phyloP scores from a whole-genome alignment of 257 asterid genomes.

The Primulina tabacum region DNA sequence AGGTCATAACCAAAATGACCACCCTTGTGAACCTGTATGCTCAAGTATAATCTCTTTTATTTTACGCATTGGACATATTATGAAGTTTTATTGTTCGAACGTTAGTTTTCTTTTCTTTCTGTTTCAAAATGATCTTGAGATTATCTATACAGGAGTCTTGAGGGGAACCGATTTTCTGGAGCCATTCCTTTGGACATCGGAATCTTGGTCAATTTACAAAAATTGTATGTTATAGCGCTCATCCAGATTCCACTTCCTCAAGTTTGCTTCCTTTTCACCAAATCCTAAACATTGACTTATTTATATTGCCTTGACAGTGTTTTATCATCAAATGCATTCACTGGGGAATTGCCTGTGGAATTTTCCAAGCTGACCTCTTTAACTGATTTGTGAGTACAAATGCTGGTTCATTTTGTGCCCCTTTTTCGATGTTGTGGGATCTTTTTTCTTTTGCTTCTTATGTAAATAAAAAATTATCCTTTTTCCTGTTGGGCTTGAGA shows the following conservation, averaged over 20 bases:
- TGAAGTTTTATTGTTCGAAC: not conserved
- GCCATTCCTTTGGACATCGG: constrained; percentile 67
- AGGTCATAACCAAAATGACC: constrained; percentile 52
- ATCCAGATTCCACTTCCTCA: constrained; percentile 1
- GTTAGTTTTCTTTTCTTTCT: not conserved
- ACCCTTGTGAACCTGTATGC: constrained; percentile 74
- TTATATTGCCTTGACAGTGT: constrained; percentile 35
- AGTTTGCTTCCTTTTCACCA: constrained; percentile 3
- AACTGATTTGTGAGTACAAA: constrained; percentile 61
- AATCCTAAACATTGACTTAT: constrained; percentile 16
- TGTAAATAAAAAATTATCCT: not conserved
- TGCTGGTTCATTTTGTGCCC: constrained; percentile 2
- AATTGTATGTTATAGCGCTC: constrained; percentile 46
- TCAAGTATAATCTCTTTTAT: constrained; percentile 7
- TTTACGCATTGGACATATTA: not conserved
- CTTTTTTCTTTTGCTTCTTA: not conserved
- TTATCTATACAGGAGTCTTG: constrained; percentile 65
- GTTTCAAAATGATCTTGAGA: constrained; percentile 23
- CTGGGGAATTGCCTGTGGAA: constrained; percentile 58
- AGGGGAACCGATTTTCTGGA: constrained; percentile 76
- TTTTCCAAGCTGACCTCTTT: constrained; percentile 62
- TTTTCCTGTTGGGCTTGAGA: not conserved
- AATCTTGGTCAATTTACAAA: constrained; percentile 58
- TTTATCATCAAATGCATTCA: constrained; percentile 70
- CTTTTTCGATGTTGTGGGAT: not conserved